Evolutionary conservation across 1,139 yeast species (phyloP), one percentile per base, ranked within the genome.

Genomic region (Arxiozyma bovina): DNA sequence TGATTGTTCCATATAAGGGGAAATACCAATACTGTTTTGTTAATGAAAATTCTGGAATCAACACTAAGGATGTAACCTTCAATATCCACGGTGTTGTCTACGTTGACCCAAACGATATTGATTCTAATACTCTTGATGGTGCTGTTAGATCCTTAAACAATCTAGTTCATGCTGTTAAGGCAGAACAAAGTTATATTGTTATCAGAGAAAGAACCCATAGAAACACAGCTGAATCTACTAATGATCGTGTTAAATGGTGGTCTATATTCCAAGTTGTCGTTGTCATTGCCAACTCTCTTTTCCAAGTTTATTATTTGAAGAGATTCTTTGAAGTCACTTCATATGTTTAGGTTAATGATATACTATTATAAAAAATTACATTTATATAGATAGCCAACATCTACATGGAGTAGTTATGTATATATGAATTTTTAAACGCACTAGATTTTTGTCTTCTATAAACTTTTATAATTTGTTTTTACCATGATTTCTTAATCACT

Each of bases 211-310:
- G 98, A 74, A 87, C 96, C 41, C 99, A 93, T 73, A 87, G 99
- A 79, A 93, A 93, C 74, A 93, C 99, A 20, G 98, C 99, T 8
- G 99, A 93, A 74, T 86, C 96, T 34, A 93, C 99, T 53, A 93
- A 93, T 73, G 85, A 95, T 55, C 83, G 99, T 69, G 98, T 93
- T 65, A 93, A 93, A 74, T 93, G 95, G 90, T 93, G 99, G 99
- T 87, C 96, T 34, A 79, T 88, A 44, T 87, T 91, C 78, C 99
- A 93, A 74, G 77, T 93, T 60, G 66, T 85, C 55, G 91, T 93
- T 58, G 97, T 93, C 51, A 86, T 85, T 46, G 81, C 80, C 59
- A 93, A 90, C 77, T 87, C 96, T 38, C 64, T 91, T 54, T 93
- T 93, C 82, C 99, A 93, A 73, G 90, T 93, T 61, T 87, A 87